phyloP scores from a whole-genome alignment of 768 basidiomycete genomes.

The Lanmaoa rubissima region DNA sequence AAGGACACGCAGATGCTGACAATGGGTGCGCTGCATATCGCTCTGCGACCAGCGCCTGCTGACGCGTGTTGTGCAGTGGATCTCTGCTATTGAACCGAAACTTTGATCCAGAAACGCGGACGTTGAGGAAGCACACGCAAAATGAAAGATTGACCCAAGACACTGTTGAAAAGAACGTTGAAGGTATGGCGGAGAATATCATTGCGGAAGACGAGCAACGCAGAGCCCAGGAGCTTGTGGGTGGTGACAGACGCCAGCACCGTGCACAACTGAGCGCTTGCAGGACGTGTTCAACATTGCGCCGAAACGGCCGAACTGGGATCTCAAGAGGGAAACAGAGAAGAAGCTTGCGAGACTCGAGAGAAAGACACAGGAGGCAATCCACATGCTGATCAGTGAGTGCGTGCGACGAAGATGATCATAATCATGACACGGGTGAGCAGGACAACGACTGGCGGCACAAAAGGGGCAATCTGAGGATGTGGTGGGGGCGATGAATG shows the following conservation, averaged over 20 bases:
- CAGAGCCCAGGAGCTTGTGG: conserved; percentile 83
- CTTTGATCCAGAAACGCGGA: conserved; percentile 87
- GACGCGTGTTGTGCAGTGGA: conserved; percentile 33
- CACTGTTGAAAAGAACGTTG: conserved; percentile 84
- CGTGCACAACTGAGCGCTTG: conserved; percentile 17
- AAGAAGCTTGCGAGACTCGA: conserved; percentile 89
- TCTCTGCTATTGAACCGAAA: conserved; percentile 70
- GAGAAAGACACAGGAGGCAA: conserved; percentile 85
- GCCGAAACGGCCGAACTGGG: conserved; percentile 96
- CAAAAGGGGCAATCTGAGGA: conserved; percentile 81
- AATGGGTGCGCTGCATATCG: conserved; percentile 37
- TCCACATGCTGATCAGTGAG: conserved; percentile 91
- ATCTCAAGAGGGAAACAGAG: conserved; percentile 90
- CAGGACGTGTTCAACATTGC: conserved; percentile 97
- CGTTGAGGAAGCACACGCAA: conserved; percentile 61
- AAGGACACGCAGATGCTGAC: conserved; percentile 46
- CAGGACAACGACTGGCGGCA: conserved; percentile 76
- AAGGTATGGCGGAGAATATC: conserved; percentile 81
- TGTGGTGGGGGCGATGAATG: conserved; percentile 79
- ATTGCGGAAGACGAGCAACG: conserved; percentile 84
- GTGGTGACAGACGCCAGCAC: conserved; percentile 26
- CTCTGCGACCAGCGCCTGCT: background rate
- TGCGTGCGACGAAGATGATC: conserved; percentile 13
- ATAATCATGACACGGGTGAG: conserved; percentile 5
- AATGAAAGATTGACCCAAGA: conserved; percentile 65